These are phyloP conservation scores for Triticum urartu DNA, from an alignment of 176 grass and related monocot species.

Conservation along the genomic window DNA sequence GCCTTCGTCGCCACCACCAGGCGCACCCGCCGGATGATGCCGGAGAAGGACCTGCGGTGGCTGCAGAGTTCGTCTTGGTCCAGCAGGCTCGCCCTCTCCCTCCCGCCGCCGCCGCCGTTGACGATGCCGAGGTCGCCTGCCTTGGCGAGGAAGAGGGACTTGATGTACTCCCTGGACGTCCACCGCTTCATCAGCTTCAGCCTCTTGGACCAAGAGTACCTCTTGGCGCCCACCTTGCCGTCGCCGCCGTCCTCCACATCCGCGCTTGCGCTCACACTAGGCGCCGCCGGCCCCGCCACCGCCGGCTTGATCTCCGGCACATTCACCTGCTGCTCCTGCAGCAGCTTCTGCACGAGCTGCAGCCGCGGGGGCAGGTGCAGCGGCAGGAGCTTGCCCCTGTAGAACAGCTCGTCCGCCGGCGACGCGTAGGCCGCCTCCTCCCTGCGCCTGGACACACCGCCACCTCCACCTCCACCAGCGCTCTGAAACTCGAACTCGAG, in stretches of 20 bases:
- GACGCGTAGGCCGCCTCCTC: slow-evolving; percentile 35
- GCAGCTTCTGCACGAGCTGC: slow-evolving; percentile 74
- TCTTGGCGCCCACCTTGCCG: slow-evolving; percentile 38
- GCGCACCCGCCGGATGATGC: slow-evolving; percentile 69
- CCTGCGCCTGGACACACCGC: background rate
- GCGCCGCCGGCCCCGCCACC: no score
- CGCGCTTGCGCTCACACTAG: background rate
- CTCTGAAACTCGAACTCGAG: slow-evolving; percentile 74
- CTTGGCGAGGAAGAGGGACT: slow-evolving; percentile 58
- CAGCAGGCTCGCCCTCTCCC: slow-evolving; percentile 27
- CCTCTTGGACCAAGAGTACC: slow-evolving; percentile 64
- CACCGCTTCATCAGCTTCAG: slow-evolving; percentile 71
- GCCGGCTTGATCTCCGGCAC: background rate
- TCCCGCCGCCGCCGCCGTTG: background rate
- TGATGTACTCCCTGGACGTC: slow-evolving; percentile 77
- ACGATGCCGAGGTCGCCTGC: slow-evolving; percentile 19
- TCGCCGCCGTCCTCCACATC: background rate
- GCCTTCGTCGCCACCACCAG: slow-evolving; percentile 38
- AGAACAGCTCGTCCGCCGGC: slow-evolving; percentile 93
- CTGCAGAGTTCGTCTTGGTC: slow-evolving; percentile 40
- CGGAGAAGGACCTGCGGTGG: slow-evolving; percentile 89
- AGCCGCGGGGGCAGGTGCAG: slow-evolving; percentile 73
- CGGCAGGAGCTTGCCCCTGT: slow-evolving; percentile 89
- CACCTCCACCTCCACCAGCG: no score
- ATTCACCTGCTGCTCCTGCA: slow-evolving; percentile 37